phyloP scores from a whole-genome alignment of 2,329 filamentous ascomycete species.

The Xylariaceae sp. region DNA sequence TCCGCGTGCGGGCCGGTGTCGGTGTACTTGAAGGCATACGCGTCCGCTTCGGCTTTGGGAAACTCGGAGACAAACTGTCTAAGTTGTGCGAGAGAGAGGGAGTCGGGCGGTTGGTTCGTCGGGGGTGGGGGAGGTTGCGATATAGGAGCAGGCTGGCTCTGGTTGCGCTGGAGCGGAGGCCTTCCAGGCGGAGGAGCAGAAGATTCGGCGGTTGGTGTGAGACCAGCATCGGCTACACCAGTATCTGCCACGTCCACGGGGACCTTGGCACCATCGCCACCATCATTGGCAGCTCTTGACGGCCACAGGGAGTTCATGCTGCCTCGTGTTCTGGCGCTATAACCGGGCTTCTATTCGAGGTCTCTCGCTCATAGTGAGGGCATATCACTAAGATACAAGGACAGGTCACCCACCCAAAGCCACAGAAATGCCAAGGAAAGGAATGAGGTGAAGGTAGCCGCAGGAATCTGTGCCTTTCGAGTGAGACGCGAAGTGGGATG shows the following conservation, averaged over 20 bases:
- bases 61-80: constrained; percentile 70
- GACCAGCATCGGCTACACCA: constrained; percentile 25
- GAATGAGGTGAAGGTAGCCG: neutral
- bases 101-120: constrained; percentile 51
- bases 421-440: neutral
- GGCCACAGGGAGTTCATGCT: constrained; percentile 44
- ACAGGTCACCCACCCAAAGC: neutral
- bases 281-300: constrained; percentile 32
- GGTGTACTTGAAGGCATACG: constrained; percentile 82
- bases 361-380: constrained; percentile 19
- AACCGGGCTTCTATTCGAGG: constrained; percentile 12
- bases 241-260: constrained; percentile 29
- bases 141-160: constrained; percentile 24
- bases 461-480: too few relatives aligned
- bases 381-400: constrained; percentile 1
- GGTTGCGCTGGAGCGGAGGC: constrained; percentile 27
- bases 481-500: too few relatives aligned
- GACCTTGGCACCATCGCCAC: constrained; percentile 22
- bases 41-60: constrained; percentile 61
- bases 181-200: constrained; percentile 14
- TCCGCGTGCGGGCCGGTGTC: constrained; percentile 73
- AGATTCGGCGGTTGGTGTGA: constrained; percentile 3
- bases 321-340: constrained; percentile 19
- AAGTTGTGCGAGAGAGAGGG: constrained; percentile 70
- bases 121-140: constrained; percentile 22